A percentile compares a stretch with the other conserved stretches of the same genome.
phyloP scores from a whole-genome alignment of 1,284 basidiomycete genomes.

The Retiboletus flavoniger region DNA sequence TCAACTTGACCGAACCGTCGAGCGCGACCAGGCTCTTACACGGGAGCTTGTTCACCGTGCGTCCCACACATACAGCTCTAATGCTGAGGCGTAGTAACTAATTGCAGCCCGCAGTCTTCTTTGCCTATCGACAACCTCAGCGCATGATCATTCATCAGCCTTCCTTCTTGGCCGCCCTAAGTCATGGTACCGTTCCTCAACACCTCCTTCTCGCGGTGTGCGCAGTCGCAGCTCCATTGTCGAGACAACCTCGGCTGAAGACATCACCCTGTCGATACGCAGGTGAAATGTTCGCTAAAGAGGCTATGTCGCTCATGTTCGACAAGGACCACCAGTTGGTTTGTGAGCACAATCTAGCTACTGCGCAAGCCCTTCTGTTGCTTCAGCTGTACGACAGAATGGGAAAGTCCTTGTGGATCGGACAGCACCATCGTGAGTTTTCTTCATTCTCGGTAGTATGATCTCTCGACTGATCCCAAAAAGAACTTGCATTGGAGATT shows the following conservation, averaged over 20 bases:
- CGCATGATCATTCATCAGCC: conserved; percentile 74
- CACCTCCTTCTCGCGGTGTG: conserved; percentile 71
- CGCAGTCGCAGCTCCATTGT: conserved; percentile 71
- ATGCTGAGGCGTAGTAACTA: conserved; percentile 4
- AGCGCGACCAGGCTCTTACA: conserved; percentile 61
- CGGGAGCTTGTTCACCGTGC: conserved; percentile 73
- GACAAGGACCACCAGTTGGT: conserved; percentile 56
- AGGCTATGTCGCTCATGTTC: conserved; percentile 68
- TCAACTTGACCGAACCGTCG: conserved; percentile 36
- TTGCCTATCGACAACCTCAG: conserved; percentile 74
- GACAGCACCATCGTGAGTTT: conserved; percentile 29
- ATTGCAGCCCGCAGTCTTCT: conserved; percentile 57
- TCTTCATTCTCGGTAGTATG: conserved; percentile 7
- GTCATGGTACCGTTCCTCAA: conserved; percentile 60
- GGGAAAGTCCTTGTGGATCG: conserved; percentile 41
- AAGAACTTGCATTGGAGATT: conserved; percentile 66
- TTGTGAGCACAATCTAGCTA: conserved; percentile 54
- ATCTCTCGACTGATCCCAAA: conserved; percentile 20
- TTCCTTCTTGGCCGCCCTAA: conserved; percentile 63
- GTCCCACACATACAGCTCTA: conserved; percentile 28
- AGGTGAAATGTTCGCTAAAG: conserved; percentile 67
- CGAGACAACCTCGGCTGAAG: conserved; percentile 60
- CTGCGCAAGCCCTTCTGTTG: conserved; percentile 70
- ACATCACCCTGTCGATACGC: conserved; percentile 60
- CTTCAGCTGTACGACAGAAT: conserved; percentile 67